Evolutionary conservation across 768 basidiomycete genomes (phyloP), one percentile per base, ranked within the genome.

Genomic region (Kwoniella bestiolae): DNA sequence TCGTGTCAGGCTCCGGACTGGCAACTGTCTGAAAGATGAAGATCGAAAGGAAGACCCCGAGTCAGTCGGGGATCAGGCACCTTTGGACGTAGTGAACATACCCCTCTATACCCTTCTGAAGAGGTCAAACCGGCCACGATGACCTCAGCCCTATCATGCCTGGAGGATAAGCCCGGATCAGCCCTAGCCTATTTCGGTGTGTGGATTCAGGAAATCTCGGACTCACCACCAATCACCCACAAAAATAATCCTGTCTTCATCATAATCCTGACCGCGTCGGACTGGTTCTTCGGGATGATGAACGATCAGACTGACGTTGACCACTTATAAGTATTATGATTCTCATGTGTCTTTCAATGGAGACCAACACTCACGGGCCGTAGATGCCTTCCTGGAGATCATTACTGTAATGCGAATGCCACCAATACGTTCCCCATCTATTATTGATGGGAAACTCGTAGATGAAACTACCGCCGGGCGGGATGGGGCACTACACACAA

Each of bases 401-500:
- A 18, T 65, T 69, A 8, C 29, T 59, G 28, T 65, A 71, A 56
- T 76, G 75, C 4, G 72, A 70, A 60, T 75, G 71, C 51, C 51
- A 52, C 69, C 69, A 73, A 60, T 68, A 73, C 12, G 66, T 56
- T 1, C 69, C 71, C 25, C 61, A 67, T 32, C 63, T 45, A 23
- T 60, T 45, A 5, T n/a, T 3, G 16, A 73, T 41, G 9, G 51
- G 63, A 46, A 73, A 77, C 8, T 65, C 28, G 70, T 77, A 77
- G 3, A 66, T 73, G 56, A 73, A 75, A 18, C 26, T 46, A 3
- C 47, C 29, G 1, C 68, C 67, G 9, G 59, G 31, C 0, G 50
- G 50, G 25, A 77, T 75, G 1, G 71, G 69, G 51, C 76, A 77
- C 68, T 77, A 56, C 12, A 21, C n/a, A n/a, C n/a, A n/a, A n/a